phyloP scores from a whole-genome alignment of 2,329 filamentous ascomycete species.

The Pyrenophora seminiperda region DNA sequence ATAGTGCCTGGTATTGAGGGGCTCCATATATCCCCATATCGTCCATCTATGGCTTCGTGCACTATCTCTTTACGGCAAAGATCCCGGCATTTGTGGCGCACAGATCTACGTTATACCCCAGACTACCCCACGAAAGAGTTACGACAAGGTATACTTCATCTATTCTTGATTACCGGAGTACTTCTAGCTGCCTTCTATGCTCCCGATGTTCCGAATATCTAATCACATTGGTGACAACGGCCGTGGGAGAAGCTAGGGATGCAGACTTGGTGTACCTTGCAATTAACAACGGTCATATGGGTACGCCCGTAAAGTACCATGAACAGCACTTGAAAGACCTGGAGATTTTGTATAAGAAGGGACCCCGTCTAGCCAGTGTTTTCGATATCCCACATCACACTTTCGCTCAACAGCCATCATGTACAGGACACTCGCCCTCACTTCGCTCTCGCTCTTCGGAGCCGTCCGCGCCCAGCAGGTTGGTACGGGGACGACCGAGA shows the following conservation, averaged over 20 bases:
- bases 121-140: constrained; percentile 38
- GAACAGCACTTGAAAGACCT: constrained; percentile 9
- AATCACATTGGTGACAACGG: constrained; percentile 32
- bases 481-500: constrained; percentile 49
- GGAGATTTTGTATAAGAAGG: constrained; percentile 36
- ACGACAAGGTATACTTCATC: constrained; percentile 34
- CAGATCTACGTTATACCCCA: constrained; percentile 43
- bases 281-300: constrained; percentile 27
- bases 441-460: constrained; percentile 49
- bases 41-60: constrained; percentile 22
- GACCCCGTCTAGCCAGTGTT: constrained; percentile 10
- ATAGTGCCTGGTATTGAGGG: constrained; percentile 26
- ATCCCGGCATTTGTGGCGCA: constrained; percentile 28
- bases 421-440: constrained; percentile 49
- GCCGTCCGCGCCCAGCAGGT: constrained; percentile 50
- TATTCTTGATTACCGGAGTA: constrained; percentile 41
- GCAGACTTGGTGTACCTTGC: constrained; percentile 24
- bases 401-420: constrained; percentile 41
- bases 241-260: constrained; percentile 12
- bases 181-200: constrained; percentile 23
- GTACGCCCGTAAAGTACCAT: constrained; percentile 20
- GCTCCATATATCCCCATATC: constrained; percentile 9
- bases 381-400: constrained; percentile 36
- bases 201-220: constrained; percentile 42
- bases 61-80: constrained; percentile 35